A percentile compares a stretch with the other conserved stretches of the same genome.
phyloP scores from a whole-genome alignment of 257 asterid genomes.

The Penstemon eatonii region DNA sequence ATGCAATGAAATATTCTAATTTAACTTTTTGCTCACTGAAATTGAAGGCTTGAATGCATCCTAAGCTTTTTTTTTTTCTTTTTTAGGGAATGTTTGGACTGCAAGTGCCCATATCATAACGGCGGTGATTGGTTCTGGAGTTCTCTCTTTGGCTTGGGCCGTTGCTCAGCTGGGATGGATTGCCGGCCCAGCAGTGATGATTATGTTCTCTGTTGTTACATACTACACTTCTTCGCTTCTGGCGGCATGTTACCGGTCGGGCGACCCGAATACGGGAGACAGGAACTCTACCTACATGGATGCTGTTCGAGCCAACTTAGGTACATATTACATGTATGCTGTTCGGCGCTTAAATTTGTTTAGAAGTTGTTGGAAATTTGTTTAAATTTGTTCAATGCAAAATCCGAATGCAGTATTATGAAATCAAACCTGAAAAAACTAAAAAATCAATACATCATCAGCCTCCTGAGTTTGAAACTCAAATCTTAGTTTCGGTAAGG shows the following conservation, averaged over 20 bases:
- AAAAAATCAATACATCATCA: too few relatives aligned
- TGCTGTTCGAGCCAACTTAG: constrained; percentile 45
- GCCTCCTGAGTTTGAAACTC: too few relatives aligned
- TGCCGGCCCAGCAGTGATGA: constrained; percentile 49
- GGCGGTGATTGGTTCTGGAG: constrained; percentile 54
- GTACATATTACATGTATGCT: constrained; percentile 3
- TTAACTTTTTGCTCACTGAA: too few relatives aligned
- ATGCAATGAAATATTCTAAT: too few relatives aligned
- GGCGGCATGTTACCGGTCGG: constrained; percentile 43
- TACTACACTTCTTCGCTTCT: constrained; percentile 52
- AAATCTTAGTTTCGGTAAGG: too few relatives aligned
- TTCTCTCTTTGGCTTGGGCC: constrained; percentile 53
- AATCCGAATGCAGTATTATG: too few relatives aligned
- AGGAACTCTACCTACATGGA: constrained; percentile 56
- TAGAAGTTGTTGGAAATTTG: too few relatives aligned
- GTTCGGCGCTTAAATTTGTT: too few relatives aligned
- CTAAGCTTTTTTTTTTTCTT: background rate
- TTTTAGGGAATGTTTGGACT: constrained; percentile 47
- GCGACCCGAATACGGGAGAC: constrained; percentile 47
- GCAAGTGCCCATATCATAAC: constrained; percentile 58
- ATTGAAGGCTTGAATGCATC: too few relatives aligned
- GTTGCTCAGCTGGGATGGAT: constrained; percentile 52
- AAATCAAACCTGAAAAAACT: too few relatives aligned
- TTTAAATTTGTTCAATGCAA: too few relatives aligned
- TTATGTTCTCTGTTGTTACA: constrained; percentile 48